A percentile compares a stretch with the other conserved stretches of the same genome.
Conservation (phyloP, 768 basidiomycete genomes). For the Mycena epipterygia region DNA sequence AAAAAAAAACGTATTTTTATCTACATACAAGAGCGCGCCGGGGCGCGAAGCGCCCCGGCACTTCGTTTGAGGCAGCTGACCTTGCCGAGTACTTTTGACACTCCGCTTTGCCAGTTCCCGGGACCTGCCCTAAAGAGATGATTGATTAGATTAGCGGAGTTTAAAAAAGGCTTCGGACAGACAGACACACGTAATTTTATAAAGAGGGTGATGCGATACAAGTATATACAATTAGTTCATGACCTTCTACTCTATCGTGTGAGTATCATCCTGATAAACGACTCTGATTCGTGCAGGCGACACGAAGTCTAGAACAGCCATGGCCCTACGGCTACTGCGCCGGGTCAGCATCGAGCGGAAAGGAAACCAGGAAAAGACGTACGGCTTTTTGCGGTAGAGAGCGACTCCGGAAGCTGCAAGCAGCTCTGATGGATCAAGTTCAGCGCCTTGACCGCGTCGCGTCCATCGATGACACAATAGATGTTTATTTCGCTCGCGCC, state of each 20-base stretch:
- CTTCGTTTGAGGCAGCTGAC: no score
- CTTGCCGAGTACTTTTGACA: no score
- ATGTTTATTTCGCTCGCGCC: slow-evolving; percentile 98
- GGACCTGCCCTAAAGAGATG: no score
- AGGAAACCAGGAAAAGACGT: background rate
- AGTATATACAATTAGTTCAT: slow-evolving; percentile 34
- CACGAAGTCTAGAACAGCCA: slow-evolving; percentile 39
- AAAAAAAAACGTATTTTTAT: no score
- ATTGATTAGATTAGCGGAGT: no score
- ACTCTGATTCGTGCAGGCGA: background rate
- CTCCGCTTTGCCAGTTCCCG: no score
- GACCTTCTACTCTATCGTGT: slow-evolving; percentile 28
- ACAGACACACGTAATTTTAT: no score
- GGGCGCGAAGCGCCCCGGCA: no score
- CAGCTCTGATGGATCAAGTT: slow-evolving; percentile 96
- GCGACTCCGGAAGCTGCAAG: slow-evolving; percentile 63
- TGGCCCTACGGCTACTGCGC: slow-evolving; percentile 35
- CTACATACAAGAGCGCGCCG: no score
- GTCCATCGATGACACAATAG: slow-evolving; percentile 90
- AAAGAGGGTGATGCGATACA: no score
- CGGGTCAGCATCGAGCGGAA: slow-evolving; percentile 4
- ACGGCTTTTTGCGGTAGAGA: slow-evolving; percentile 30
- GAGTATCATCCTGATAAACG: background rate
- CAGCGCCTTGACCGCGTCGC: slow-evolving; percentile 91
- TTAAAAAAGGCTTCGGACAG: no score